Conservation (phyloP, 2,329 filamentous ascomycete genomes). For the Botrytis fabae region DNA sequence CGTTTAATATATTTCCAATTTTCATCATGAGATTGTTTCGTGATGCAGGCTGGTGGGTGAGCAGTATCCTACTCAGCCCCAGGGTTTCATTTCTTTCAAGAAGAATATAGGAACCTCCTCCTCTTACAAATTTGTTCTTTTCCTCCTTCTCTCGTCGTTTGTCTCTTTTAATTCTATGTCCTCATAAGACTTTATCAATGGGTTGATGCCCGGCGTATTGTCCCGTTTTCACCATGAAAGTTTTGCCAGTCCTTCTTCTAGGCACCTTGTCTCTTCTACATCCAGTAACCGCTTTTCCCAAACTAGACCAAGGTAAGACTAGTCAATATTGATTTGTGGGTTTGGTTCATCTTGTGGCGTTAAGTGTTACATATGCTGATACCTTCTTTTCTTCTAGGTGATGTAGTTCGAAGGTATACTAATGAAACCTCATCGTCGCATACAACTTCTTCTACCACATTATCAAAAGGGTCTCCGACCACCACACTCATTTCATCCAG, state of each 20-base stretch:
- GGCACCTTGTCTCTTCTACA: constrained; percentile 30
- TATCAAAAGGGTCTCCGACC: constrained; percentile 21
- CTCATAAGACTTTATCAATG: constrained; percentile 4
- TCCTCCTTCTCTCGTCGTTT: constrained; percentile 18
- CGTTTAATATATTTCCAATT: not conserved
- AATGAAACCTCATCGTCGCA: constrained; percentile 18
- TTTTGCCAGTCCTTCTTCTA: constrained; percentile 23
- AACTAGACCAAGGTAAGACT: constrained; percentile 21
- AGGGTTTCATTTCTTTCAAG: constrained; percentile 7
- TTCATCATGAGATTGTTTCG: constrained; percentile 18
- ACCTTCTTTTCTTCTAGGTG: not conserved
- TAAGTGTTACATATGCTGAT: constrained; percentile 21
- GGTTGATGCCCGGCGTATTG: constrained; percentile 18
- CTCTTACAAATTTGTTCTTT: constrained; percentile 13
- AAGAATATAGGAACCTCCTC: constrained; percentile 23
- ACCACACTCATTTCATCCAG: constrained; percentile 17
- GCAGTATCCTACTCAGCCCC: constrained; percentile 19
- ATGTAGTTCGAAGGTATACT: constrained; percentile 15
- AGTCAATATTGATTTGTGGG: constrained; percentile 6
- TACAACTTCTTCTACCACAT: constrained; percentile 15
- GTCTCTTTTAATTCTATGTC: constrained; percentile 15
- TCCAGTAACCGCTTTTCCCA: constrained; percentile 24
- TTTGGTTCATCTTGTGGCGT: constrained; percentile 20
- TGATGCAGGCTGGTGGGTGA: constrained; percentile 18
- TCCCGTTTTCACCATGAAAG: constrained; percentile 31